A percentile compares a stretch with the other conserved stretches of the same genome.
These are phyloP conservation scores for Penicillium verhagenii DNA, from an alignment of 495 filamentous ascomycete genomes.

Conservation along the genomic window DNA sequence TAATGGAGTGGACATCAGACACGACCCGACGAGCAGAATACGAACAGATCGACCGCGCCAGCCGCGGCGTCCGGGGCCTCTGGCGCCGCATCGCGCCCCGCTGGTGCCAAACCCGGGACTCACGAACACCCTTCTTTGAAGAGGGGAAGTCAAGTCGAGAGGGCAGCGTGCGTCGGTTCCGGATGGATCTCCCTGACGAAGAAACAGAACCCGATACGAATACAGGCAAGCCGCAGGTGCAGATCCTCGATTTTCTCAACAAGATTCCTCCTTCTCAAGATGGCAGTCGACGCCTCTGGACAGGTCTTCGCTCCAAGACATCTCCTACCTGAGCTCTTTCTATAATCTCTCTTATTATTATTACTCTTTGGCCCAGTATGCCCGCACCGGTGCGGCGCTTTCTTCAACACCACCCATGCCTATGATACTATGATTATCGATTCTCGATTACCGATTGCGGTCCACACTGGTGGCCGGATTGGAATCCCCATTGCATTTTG, in stretches of 20 bases:
- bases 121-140: conserved; percentile 42
- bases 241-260: conserved; percentile 7
- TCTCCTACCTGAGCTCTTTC: neutral
- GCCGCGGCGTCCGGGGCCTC: conserved; percentile 43
- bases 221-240: conserved; percentile 4
- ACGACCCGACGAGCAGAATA: conserved; percentile 49
- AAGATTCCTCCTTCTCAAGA: neutral
- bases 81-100: conserved; percentile 45
- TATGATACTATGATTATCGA: conserved; percentile 7
- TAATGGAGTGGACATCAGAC: conserved; percentile 51
- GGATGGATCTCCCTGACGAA: conserved; percentile 47
- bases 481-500: neutral
- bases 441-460: too few species aligned
- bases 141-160: conserved; percentile 41
- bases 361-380: neutral
- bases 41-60: conserved; percentile 50
- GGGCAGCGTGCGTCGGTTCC: conserved; percentile 48
- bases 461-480: neutral
- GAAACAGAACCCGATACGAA: conserved; percentile 10
- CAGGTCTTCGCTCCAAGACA: conserved; percentile 20
- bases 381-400: conserved; percentile 5
- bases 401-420: neutral
- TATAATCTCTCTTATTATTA: neutral
- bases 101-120: conserved; percentile 36
- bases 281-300: conserved; percentile 17